These are phyloP conservation scores for Lasiodiplodia citricola DNA, from an alignment of 2,329 filamentous ascomycete genomes.

Conservation along the genomic window DNA sequence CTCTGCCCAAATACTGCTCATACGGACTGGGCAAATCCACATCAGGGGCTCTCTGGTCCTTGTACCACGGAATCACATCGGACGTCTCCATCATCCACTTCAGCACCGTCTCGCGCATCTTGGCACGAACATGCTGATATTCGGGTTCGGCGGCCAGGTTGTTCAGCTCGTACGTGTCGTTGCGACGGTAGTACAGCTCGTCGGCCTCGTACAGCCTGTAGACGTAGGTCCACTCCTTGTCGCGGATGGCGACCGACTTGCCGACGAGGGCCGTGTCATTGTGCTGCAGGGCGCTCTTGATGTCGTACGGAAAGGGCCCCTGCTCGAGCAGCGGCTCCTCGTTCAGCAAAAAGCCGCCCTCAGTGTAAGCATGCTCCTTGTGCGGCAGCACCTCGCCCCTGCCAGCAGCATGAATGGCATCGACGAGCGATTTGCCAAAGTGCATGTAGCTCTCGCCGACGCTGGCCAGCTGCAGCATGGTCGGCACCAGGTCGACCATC, in stretches of 20 bases:
- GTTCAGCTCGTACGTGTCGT: conserved; percentile 48
- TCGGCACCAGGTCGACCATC: conserved; percentile 56
- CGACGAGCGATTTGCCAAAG: conserved; percentile 46
- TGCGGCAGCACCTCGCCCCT: conserved; percentile 31
- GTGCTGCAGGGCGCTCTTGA: conserved; percentile 54
- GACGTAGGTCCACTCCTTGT: conserved; percentile 49
- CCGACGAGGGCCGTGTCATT: conserved; percentile 51
- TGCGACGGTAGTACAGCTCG: conserved; percentile 50
- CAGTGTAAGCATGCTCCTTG: conserved; percentile 51
- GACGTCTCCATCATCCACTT: conserved; percentile 41
- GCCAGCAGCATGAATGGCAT: conserved; percentile 32
- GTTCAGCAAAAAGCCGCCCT: conserved; percentile 51
- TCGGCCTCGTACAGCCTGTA: conserved; percentile 54
- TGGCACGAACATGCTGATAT: conserved; percentile 32
- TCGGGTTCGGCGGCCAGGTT: conserved; percentile 44
- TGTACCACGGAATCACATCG: conserved; percentile 17
- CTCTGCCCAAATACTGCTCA: conserved; percentile 9
- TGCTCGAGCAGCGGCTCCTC: conserved; percentile 56
- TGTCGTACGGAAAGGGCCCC: conserved; percentile 52
- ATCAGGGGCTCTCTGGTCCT: background rate
- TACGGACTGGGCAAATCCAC: conserved; percentile 4
- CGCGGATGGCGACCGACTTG: conserved; percentile 48
- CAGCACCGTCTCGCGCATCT: conserved; percentile 43
- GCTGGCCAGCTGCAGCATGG: conserved; percentile 48
- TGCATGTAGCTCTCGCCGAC: conserved; percentile 49